Conservation (phyloP, 1,284 basidiomycete species). For the Apiotrichum gracile region DNA sequence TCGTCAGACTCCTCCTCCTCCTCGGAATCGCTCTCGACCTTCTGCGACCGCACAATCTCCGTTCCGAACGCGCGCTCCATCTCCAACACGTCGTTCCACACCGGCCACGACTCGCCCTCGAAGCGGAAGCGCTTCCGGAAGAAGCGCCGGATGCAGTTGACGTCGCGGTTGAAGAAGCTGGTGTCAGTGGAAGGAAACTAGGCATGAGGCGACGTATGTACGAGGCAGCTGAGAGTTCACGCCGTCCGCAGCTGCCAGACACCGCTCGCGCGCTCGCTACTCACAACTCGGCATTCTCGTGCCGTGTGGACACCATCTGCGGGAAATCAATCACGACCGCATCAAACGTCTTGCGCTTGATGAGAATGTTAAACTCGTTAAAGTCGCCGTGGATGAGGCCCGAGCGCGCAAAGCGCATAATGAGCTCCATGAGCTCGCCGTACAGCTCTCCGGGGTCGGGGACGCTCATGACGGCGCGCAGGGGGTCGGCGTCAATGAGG, state of each 20-base stretch:
- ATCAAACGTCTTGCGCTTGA: slow-evolving; percentile 64
- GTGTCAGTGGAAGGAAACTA: too few relatives aligned
- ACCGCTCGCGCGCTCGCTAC: too few relatives aligned
- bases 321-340: slow-evolving; percentile 97
- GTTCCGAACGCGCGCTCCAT: slow-evolving; percentile 48
- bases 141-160: slow-evolving; percentile 90
- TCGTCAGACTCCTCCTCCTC: not conserved
- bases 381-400: slow-evolving; percentile 98
- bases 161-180: slow-evolving; percentile 98
- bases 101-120: slow-evolving; percentile 81
- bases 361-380: slow-evolving; percentile 99
- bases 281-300: slow-evolving; percentile 94
- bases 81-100: slow-evolving; percentile 62
- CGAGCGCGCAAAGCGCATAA: slow-evolving; percentile 85
- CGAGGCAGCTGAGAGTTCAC: too few relatives aligned
- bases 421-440: slow-evolving; percentile 88
- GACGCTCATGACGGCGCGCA: slow-evolving; percentile 84
- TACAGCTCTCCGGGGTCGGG: slow-evolving; percentile 84
- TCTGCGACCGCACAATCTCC: slow-evolving; percentile 28
- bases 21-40: slow-evolving; percentile 11
- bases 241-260: too few relatives aligned
- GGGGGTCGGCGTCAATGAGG: slow-evolving; percentile 88
- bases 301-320: slow-evolving; percentile 97
- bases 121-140: slow-evolving; percentile 89
- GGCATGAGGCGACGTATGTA: too few relatives aligned